These are phyloP conservation scores for Chlorella sp. DNA, from an alignment of 139 green algal species.

Conservation along the genomic window DNA sequence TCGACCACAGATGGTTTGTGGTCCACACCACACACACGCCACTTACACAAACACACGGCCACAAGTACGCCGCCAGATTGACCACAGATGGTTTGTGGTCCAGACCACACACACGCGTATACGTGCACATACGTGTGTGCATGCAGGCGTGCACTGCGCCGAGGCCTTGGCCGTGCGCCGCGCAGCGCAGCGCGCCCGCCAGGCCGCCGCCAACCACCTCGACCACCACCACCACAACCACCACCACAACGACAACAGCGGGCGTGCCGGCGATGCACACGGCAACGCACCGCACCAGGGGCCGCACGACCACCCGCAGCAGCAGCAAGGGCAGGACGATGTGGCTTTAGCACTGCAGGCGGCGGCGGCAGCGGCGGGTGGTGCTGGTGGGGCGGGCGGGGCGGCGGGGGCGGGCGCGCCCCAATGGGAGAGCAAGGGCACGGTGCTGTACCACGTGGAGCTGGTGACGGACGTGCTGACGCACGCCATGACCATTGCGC, in stretches of 20 bases:
- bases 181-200: not conserved
- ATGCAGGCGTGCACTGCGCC: not conserved
- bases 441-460: conserved; percentile 21
- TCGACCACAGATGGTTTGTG: no score
- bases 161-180: not conserved
- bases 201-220: not conserved
- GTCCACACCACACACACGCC: no score
- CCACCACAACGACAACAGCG: not conserved
- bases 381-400: conserved; percentile 5
- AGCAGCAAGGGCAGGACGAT: no score
- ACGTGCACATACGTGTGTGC: no score
- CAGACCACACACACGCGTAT: no score
- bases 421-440: conserved; percentile 12
- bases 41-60: no score
- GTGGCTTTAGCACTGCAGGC: not conserved
- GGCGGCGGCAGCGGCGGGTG: conserved; percentile 9
- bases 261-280: no score
- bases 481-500: conserved; percentile 31
- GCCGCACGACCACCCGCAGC: no score
- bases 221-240: not conserved
- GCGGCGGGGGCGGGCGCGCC: not conserved
- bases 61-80: no score
- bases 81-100: no score
- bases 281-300: no score
- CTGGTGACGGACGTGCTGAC: conserved; percentile 30